These are phyloP conservation scores for Carex pumila DNA, from an alignment of 176 grass and related monocot species.

Conservation along the genomic window DNA sequence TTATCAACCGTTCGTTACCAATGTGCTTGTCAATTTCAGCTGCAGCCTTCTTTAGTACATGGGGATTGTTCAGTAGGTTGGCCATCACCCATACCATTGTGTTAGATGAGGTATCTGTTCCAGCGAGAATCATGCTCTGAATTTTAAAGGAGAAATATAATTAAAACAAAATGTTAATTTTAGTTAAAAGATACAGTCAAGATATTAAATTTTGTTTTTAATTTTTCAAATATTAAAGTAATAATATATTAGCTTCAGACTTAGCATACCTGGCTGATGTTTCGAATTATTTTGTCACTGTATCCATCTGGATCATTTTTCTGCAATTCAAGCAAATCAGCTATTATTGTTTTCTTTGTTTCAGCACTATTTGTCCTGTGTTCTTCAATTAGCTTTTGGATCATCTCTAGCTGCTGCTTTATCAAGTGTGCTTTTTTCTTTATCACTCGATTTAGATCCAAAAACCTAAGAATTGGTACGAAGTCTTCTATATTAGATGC, in stretches of 20 bases:
- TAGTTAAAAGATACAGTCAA: no score
- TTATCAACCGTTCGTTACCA: not conserved
- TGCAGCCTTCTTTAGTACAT: not conserved
- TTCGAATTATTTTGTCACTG: constrained; percentile 4
- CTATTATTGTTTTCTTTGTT: not conserved
- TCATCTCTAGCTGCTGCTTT: not conserved
- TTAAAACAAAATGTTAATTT: no score
- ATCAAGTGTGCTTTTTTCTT: not conserved
- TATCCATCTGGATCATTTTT: constrained; percentile 11
- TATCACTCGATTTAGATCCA: not conserved
- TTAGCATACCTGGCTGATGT: not conserved
- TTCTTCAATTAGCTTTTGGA: constrained; percentile 9
- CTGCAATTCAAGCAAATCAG: constrained; percentile 9
- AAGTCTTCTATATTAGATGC: constrained; percentile 12
- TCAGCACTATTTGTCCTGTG: not conserved
- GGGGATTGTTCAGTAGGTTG: constrained; percentile 10
- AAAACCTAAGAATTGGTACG: not conserved
- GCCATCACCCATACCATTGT: constrained; percentile 23
- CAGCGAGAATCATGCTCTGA: not conserved
- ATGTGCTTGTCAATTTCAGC: constrained; percentile 16
- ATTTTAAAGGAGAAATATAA: no score
- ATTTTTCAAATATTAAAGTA: no score
- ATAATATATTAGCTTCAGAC: no score
- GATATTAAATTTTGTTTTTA: no score
- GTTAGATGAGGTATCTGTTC: constrained; percentile 24